Percentiles rank a stretch among this genome's conserved stretches.
Evolutionary conservation across 495 filamentous ascomycete species (phyloP).

Genomic region (Hypoxylon rickii): DNA sequence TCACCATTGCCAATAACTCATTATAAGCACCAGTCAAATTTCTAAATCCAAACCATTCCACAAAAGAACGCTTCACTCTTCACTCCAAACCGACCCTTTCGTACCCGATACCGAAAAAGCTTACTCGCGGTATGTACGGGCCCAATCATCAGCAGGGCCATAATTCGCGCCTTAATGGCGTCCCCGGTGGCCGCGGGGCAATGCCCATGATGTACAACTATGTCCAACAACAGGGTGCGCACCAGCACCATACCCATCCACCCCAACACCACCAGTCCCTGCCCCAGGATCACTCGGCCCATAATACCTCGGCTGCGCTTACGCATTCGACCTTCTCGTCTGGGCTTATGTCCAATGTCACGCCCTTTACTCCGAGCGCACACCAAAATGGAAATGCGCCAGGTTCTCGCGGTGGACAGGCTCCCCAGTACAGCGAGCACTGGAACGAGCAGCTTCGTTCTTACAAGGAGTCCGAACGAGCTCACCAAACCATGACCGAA

Average conservation of each 20-base stretch:
- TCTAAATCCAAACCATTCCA: not conserved
- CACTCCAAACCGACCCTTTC: no score
- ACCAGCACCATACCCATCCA: conserved; percentile 70
- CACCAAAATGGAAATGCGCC: conserved; percentile 75
- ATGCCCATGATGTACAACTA: conserved; percentile 72
- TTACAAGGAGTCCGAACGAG: conserved; percentile 68
- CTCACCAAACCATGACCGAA: conserved; percentile 69
- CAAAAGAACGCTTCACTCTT: not conserved
- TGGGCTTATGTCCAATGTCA: conserved; percentile 71
- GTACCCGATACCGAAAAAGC: conserved; percentile 1
- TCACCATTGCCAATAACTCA: not conserved
- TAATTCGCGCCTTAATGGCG: conserved; percentile 69
- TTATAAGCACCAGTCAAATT: not conserved
- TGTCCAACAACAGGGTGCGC: conserved; percentile 62
- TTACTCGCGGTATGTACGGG: conserved; percentile 71
- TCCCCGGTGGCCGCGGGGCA: conserved; percentile 50
- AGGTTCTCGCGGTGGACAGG: conserved; percentile 47
- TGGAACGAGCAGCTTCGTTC: conserved; percentile 88
- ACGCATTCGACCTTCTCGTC: conserved; percentile 84
- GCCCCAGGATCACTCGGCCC: conserved; percentile 73
- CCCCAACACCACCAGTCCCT: conserved; percentile 73
- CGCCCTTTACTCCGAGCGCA: conserved; percentile 73
- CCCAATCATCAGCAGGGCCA: conserved; percentile 80
- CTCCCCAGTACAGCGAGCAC: conserved; percentile 70
- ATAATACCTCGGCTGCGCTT: conserved; percentile 59